Evolutionary conservation across 192 early-diverging fungal species (phyloP).

Genomic region (Coemansia sp.): DNA sequence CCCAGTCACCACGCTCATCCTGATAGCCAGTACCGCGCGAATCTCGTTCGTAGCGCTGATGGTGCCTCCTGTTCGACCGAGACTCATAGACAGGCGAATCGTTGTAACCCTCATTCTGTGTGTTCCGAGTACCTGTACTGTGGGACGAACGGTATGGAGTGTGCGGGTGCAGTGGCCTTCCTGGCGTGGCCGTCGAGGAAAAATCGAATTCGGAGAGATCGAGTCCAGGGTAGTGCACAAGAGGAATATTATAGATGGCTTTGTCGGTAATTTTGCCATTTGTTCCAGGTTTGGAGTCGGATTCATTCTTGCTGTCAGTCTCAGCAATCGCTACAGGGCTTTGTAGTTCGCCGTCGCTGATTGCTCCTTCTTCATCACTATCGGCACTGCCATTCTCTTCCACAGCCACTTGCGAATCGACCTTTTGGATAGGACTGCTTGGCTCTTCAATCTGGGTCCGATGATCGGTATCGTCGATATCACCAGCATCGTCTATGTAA

Average conservation of each 20-base stretch:
- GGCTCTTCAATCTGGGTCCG: too few relatives aligned
- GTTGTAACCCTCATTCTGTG: background rate
- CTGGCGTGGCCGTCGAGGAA: constrained; percentile 8
- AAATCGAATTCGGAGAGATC: constrained; percentile 38
- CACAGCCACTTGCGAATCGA: background rate
- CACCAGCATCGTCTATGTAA: constrained; percentile 4
- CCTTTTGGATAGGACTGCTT: too few relatives aligned
- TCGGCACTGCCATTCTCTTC: background rate
- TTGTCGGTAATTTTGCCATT: background rate
- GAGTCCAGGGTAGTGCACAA: constrained; percentile 35
- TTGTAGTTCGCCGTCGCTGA: constrained; percentile 7
- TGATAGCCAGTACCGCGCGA: background rate
- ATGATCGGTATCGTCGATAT: background rate
- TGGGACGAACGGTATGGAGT: background rate
- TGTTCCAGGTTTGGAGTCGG: background rate
- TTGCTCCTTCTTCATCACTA: constrained; percentile 35
- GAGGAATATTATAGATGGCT: constrained; percentile 21
- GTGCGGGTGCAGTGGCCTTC: constrained; percentile 11
- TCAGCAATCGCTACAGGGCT: background rate
- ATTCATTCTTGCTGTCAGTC: constrained; percentile 1
- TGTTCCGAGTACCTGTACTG: too few relatives aligned
- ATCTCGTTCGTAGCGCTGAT: constrained; percentile 3
- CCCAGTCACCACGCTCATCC: constrained; percentile 9
- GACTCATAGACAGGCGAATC: background rate
- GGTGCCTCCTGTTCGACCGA: background rate